A percentile compares a stretch with the other conserved stretches of the same genome.
phyloP scores from a whole-genome alignment of 805 yeast genomes.

The Wickerhamiella vanderwaltii region DNA sequence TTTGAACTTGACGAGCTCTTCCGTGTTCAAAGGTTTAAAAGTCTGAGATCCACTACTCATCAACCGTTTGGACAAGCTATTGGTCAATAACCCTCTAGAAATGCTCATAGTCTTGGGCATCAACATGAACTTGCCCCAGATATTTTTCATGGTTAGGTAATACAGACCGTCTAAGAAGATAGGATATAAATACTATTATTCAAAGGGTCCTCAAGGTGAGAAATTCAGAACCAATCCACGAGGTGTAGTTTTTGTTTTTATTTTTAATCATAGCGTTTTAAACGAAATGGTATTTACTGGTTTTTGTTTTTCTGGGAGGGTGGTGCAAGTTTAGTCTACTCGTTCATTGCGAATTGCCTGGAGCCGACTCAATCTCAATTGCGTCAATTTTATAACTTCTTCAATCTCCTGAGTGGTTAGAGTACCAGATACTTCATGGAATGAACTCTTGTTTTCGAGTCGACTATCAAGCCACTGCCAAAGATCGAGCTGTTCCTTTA shows the following conservation, averaged over 20 bases:
- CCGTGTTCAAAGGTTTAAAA: conserved; percentile 8
- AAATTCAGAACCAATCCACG: too few species aligned
- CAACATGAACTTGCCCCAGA: conserved; percentile 1
- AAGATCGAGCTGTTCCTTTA: conserved; percentile 44
- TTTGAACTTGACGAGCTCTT: conserved; percentile 19
- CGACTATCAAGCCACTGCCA: conserved; percentile 64
- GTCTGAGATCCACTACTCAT: too few species aligned
- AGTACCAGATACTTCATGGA: conserved; percentile 16
- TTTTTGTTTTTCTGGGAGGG: too few species aligned
- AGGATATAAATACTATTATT: too few species aligned
- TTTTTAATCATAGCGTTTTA: too few species aligned
- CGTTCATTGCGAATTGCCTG: conserved; percentile 2
- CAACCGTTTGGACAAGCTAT: too few species aligned
- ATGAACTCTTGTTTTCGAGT: conserved; percentile 17
- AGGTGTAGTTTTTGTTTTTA: too few species aligned
- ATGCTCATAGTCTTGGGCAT: not conserved
- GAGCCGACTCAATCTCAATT: conserved; percentile 11
- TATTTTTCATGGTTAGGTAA: conserved; percentile 8
- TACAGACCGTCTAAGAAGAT: not conserved
- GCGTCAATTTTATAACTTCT: conserved; percentile 21
- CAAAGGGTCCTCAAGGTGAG: too few species aligned
- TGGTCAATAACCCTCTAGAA: not conserved
- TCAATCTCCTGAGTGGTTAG: conserved; percentile 15
- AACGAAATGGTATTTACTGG: too few species aligned
- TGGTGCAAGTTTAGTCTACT: too few species aligned